phyloP scores from a whole-genome alignment of 768 basidiomycete species.

The Boletus coccyginus region DNA sequence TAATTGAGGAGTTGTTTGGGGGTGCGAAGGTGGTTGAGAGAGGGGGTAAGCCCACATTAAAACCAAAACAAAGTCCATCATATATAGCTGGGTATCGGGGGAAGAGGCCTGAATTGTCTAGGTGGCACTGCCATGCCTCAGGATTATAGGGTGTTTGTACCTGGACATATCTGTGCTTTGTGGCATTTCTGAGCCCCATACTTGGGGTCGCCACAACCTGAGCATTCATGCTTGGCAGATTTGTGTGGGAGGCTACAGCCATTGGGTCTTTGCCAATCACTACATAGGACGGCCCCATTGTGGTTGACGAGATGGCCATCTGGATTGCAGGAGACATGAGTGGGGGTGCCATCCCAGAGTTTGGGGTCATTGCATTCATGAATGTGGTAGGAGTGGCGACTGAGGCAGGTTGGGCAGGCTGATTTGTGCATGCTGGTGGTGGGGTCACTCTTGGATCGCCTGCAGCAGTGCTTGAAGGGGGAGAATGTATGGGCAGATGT shows the following conservation, averaged over 20 bases:
- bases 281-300: not conserved
- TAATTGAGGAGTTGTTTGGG: too few species aligned
- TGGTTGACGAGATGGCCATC: not conserved
- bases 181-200: not conserved
- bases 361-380: not conserved
- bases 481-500: not conserved
- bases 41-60: too few species aligned
- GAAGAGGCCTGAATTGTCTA: too few species aligned
- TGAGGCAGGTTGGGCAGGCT: not conserved
- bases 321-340: fast-evolving
- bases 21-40: too few species aligned
- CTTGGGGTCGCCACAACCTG: too few species aligned
- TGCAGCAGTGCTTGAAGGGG: not conserved
- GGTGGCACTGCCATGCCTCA: too few species aligned
- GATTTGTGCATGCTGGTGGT: not conserved
- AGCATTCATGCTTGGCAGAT: not conserved
- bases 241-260: not conserved
- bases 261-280: not conserved
- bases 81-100: too few species aligned
- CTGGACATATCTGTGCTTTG: not conserved
- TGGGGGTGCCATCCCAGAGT: not conserved
- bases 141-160: not conserved
- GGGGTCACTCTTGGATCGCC: not conserved
- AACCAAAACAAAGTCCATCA: too few species aligned
- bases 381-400: not conserved